These are phyloP conservation scores for Phytophthora boehmeriae DNA, from an alignment of 352 stramenopile species.

Conservation along the genomic window DNA sequence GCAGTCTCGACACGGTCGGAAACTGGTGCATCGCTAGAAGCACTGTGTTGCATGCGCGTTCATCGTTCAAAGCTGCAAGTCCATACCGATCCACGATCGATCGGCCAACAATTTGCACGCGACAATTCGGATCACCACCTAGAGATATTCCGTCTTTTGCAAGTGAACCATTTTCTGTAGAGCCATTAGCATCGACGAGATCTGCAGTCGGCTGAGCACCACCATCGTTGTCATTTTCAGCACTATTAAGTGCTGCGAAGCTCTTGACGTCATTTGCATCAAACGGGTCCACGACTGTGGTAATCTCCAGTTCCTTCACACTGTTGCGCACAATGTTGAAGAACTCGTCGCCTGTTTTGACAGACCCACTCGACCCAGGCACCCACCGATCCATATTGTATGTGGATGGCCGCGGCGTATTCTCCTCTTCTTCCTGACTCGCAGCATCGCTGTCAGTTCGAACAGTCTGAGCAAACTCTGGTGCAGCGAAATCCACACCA, in stretches of 20 bases:
- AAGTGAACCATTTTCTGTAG: neutral
- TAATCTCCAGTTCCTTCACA: slow-evolving; percentile 59
- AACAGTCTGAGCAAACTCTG: slow-evolving; percentile 45
- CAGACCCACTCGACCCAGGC: slow-evolving; percentile 37
- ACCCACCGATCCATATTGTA: slow-evolving; percentile 83
- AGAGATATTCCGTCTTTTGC: slow-evolving; percentile 22
- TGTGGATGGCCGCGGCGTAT: slow-evolving; percentile 26
- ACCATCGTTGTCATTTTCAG: slow-evolving; percentile 45
- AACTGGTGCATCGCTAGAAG: slow-evolving; percentile 62
- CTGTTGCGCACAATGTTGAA: slow-evolving; percentile 58
- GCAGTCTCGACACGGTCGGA: slow-evolving; percentile 47
- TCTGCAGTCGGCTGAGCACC: slow-evolving; percentile 9
- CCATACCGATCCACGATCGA: slow-evolving; percentile 39
- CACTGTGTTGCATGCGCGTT: slow-evolving; percentile 69
- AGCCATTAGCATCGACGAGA: neutral
- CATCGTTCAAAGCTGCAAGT: slow-evolving; percentile 49
- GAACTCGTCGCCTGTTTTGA: slow-evolving; percentile 72
- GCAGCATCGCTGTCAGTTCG: neutral
- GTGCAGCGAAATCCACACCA: slow-evolving; percentile 69
- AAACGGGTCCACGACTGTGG: slow-evolving; percentile 68
- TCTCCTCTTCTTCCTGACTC: slow-evolving; percentile 12
- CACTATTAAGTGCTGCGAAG: slow-evolving; percentile 49
- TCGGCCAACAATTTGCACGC: slow-evolving; percentile 55
- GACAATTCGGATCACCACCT: slow-evolving; percentile 50
- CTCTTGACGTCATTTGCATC: slow-evolving; percentile 55